Evolutionary conservation across 148 eudicot genomes (phyloP).

Genomic region (Bassia scoparia): DNA sequence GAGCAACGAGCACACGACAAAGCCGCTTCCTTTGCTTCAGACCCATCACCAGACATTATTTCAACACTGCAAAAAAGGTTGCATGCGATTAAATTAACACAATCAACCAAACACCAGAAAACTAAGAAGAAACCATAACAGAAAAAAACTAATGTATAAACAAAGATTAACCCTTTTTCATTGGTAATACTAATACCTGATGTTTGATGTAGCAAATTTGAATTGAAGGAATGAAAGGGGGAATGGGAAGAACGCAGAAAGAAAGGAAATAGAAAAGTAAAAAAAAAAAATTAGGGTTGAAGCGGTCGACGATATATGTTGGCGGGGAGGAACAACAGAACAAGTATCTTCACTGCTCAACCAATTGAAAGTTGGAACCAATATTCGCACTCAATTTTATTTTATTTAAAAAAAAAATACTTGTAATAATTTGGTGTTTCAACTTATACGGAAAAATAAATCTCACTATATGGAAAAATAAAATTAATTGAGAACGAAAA

Average conservation of each 20-base stretch:
- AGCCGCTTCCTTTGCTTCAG: constrained; percentile 40
- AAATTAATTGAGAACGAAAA: too few species aligned
- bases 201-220: neutral
- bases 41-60: constrained; percentile 36
- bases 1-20: constrained; percentile 65
- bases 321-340: constrained; percentile 20
- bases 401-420: too few species aligned
- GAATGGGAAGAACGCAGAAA: neutral
- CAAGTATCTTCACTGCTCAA: neutral
- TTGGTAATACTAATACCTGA: constrained; percentile 17
- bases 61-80: constrained; percentile 8
- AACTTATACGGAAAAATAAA: too few species aligned
- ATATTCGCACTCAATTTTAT: neutral
- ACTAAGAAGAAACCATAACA: neutral
- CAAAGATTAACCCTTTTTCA: neutral
- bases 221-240: neutral
- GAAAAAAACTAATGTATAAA: neutral
- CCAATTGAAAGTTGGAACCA: neutral
- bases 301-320: neutral
- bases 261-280: neutral
- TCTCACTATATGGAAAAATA: too few species aligned
- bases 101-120: neutral
- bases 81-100: neutral
- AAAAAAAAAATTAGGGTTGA: constrained; percentile 26
- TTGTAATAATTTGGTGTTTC: too few species aligned